phyloP scores from a whole-genome alignment of 257 asterid species.

The Leonotis leonurus region DNA sequence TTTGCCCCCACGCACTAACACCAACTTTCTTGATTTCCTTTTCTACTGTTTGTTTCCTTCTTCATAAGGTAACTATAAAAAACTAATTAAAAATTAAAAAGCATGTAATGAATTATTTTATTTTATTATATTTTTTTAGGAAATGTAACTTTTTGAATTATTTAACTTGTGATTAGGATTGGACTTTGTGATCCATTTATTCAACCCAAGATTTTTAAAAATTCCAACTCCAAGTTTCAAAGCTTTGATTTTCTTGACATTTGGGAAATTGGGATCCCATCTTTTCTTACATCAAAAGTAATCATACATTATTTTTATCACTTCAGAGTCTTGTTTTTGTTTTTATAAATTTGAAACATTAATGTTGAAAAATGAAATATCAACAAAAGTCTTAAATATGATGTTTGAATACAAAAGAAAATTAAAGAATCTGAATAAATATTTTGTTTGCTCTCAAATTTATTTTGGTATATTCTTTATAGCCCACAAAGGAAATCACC shows the following conservation, averaged over 20 bases:
- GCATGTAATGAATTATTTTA: too few relatives aligned
- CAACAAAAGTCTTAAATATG: too few relatives aligned
- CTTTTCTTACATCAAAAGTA: background rate
- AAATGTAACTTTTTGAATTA: background rate
- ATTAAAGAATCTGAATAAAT: background rate
- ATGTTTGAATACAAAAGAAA: background rate
- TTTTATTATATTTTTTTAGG: background rate
- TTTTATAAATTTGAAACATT: background rate
- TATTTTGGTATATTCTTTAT: conserved; percentile 14
- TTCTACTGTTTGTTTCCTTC: conserved; percentile 2
- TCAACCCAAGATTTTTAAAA: background rate
- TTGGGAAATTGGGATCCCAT: background rate
- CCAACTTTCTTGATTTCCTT: background rate
- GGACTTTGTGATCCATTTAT: background rate
- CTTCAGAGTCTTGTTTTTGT: background rate
- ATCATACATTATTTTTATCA: background rate
- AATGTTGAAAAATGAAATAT: too few relatives aligned
- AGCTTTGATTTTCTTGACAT: conserved; percentile 2
- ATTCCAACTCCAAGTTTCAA: conserved; percentile 13
- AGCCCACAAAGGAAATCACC: conserved; percentile 15
- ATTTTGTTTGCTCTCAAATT: background rate
- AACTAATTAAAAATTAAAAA: too few relatives aligned
- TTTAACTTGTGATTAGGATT: background rate
- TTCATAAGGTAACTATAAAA: background rate
- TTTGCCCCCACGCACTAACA: background rate